A percentile compares a stretch with the other conserved stretches of the same genome.
Conservation (phyloP, 345 rosid species). For the Aquilaria malaccensis region DNA sequence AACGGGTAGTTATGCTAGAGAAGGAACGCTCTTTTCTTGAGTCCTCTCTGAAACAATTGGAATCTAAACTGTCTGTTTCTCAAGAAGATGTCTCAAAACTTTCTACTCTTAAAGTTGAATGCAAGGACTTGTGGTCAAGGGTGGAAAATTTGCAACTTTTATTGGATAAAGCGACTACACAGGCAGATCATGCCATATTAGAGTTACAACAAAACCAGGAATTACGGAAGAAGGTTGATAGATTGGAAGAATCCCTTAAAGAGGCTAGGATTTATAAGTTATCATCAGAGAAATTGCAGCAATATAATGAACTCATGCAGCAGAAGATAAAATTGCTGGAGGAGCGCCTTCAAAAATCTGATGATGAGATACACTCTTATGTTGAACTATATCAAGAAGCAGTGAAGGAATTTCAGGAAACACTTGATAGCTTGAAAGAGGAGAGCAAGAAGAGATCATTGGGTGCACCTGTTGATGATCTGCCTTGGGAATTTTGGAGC, state of each 20-base stretch:
- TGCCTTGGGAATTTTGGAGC: slow-evolving; percentile 95
- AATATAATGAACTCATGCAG: slow-evolving; percentile 78
- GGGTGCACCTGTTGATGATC: slow-evolving; percentile 63
- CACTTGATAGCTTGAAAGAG: slow-evolving; percentile 65
- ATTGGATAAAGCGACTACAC: slow-evolving; percentile 62
- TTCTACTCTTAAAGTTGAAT: no score
- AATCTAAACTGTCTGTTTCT: slow-evolving; percentile 29
- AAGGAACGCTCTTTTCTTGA: not conserved
- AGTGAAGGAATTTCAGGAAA: slow-evolving; percentile 75
- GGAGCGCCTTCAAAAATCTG: slow-evolving; percentile 79
- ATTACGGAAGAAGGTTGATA: slow-evolving; percentile 67
- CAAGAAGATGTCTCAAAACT: no score
- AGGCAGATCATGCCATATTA: slow-evolving; percentile 76
- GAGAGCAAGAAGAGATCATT: slow-evolving; percentile 63
- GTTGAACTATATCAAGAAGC: slow-evolving; percentile 80
- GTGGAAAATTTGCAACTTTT: slow-evolving; percentile 61
- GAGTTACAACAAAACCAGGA: slow-evolving; percentile 85
- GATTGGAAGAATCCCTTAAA: slow-evolving; percentile 70
- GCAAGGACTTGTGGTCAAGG: slow-evolving; percentile 54
- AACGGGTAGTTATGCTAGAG: no score
- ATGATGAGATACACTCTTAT: slow-evolving; percentile 73
- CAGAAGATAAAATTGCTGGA: slow-evolving; percentile 75
- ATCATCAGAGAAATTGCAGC: slow-evolving; percentile 68
- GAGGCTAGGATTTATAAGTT: slow-evolving; percentile 65
- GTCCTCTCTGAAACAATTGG: no score